Percentiles rank a stretch among this genome's conserved stretches.
These are phyloP conservation scores for Cryptococcus sp. DNA, from an alignment of 1,284 basidiomycete species.

Conservation along the genomic window DNA sequence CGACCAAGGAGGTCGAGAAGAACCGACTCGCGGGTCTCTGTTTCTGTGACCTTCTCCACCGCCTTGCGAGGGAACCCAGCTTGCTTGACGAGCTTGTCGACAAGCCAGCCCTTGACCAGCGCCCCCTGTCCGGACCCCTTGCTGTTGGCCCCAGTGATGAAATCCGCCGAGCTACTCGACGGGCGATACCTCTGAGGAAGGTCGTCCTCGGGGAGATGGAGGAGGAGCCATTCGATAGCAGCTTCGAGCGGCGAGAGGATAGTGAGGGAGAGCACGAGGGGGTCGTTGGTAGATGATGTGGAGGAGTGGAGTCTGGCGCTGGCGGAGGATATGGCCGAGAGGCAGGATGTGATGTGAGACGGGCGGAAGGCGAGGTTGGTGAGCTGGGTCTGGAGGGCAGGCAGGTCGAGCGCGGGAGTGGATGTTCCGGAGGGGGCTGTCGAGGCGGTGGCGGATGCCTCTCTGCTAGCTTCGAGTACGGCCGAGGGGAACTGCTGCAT, in stretches of 20 bases:
- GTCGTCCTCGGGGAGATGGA: slow-evolving; percentile 55
- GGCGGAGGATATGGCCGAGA: slow-evolving; percentile 42
- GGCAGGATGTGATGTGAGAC: slow-evolving; percentile 47
- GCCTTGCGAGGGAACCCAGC: slow-evolving; percentile 76
- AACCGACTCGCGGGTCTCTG: slow-evolving; percentile 36
- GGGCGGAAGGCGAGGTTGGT: slow-evolving; percentile 50
- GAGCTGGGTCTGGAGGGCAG: slow-evolving; percentile 40
- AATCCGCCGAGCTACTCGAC: slow-evolving; percentile 63
- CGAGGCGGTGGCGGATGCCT: slow-evolving; percentile 31
- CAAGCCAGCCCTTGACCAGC: slow-evolving; percentile 73
- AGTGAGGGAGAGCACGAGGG: slow-evolving; percentile 51
- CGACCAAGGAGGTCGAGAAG: slow-evolving; percentile 49
- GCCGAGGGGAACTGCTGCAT: slow-evolving; percentile 50
- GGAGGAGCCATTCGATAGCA: slow-evolving; percentile 52
- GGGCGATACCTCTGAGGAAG: slow-evolving; percentile 63
- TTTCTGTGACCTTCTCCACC: slow-evolving; percentile 54
- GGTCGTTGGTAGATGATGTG: slow-evolving; percentile 34
- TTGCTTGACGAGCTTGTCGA: slow-evolving; percentile 75
- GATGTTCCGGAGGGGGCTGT: slow-evolving; percentile 28
- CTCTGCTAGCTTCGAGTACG: slow-evolving; percentile 47
- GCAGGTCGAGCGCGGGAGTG: slow-evolving; percentile 36
- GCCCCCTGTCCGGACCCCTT: slow-evolving; percentile 54
- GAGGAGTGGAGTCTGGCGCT: slow-evolving; percentile 40
- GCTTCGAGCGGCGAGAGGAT: slow-evolving; percentile 56
- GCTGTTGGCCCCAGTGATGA: slow-evolving; percentile 57